A percentile compares a stretch with the other conserved stretches of the same genome.
These are phyloP conservation scores for Chamaenerion angustifolium DNA, from an alignment of 345 rosid genomes.

Conservation along the genomic window DNA sequence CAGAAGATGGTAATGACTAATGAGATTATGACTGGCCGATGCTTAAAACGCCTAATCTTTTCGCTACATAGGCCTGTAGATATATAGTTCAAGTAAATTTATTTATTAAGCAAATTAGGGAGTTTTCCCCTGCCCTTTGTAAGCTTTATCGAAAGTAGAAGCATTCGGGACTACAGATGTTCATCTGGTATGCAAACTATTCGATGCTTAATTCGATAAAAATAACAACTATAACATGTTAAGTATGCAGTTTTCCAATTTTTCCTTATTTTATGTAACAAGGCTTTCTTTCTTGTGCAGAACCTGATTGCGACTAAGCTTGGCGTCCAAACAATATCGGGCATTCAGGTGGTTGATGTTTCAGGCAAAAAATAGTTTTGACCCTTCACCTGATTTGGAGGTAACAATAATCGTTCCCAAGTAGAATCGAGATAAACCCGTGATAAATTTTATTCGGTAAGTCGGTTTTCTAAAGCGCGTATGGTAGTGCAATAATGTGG, in stretches of 20 bases:
- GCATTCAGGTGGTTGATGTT: slow-evolving; percentile 59
- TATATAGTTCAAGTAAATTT: too few relatives aligned
- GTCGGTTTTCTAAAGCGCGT: background rate
- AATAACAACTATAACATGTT: background rate
- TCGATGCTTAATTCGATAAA: too few relatives aligned
- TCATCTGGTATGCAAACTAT: slow-evolving; percentile 42
- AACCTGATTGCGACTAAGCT: slow-evolving; percentile 69
- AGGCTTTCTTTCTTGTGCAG: slow-evolving; percentile 37
- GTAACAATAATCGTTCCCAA: too few relatives aligned
- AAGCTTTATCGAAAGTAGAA: slow-evolving; percentile 59
- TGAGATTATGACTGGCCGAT: too few relatives aligned
- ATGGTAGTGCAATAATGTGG: background rate
- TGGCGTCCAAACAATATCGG: slow-evolving; percentile 72
- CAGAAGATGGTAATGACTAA: slow-evolving; percentile 52
- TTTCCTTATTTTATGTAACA: slow-evolving; percentile 6
- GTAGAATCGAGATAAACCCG: slow-evolving; percentile 9
- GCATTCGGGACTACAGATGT: slow-evolving; percentile 56
- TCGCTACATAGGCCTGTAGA: too few relatives aligned
- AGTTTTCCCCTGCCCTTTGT: slow-evolving; percentile 6
- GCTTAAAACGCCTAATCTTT: too few relatives aligned
- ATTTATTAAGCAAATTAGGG: background rate
- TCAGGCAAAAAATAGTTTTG: slow-evolving; percentile 48
- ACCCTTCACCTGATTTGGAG: slow-evolving; percentile 74
- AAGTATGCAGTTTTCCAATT: background rate
- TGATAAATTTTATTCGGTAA: background rate